Base-by-base conservation (phyloP, 768 basidiomycete species). In the Macrolepiota albuminosa region DNA sequence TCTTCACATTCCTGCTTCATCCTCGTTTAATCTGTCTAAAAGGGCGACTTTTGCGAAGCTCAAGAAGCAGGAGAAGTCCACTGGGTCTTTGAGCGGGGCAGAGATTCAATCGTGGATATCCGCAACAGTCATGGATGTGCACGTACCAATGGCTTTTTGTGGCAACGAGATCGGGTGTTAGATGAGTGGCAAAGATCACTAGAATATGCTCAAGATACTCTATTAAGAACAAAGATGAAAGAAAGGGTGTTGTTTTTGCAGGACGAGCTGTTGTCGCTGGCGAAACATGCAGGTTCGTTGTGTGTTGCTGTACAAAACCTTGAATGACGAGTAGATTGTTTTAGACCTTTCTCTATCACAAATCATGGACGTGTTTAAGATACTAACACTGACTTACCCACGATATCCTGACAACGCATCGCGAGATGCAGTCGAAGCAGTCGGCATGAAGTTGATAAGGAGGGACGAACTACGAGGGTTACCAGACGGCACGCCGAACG, bases 321-420 rank as follows among this genome's bases (percentile, higher is more conserved):
- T 36, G 54, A 10, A 47, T 62, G 24, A 47, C 13, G 26, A 34
- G 10, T 16, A 9, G 14, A 26, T 47, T 24, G 13, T 13, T 61
- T 31, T 62, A 92, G 90, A 86, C 66, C 73, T 91, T 55, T 75
- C 72, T 39, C 71, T 86, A 54, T 76, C 82, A 0, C 87, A 89
- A 67, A 77, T 75, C 21, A 64, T 87, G 72, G 91, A 92, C 67
- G 66, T 94, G 29, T 88, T 95, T 71, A 78, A 79, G 59, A 75
- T 94, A 5, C 73, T 95, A 52, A 88, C 87, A 1, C 73, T 84
- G 54, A 93, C 90, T 0, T 89, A 92, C 71, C 84, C 89, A 14
- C 84, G 88, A 65, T 94, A 94, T 76, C 75, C 84, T 47, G 93
- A 95, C 69, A 70, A 79, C 2, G 68, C 77, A 51, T 95, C 93